Conservation (phyloP, 2,329 filamentous ascomycete species). For the Microthyrium microscopicum region DNA sequence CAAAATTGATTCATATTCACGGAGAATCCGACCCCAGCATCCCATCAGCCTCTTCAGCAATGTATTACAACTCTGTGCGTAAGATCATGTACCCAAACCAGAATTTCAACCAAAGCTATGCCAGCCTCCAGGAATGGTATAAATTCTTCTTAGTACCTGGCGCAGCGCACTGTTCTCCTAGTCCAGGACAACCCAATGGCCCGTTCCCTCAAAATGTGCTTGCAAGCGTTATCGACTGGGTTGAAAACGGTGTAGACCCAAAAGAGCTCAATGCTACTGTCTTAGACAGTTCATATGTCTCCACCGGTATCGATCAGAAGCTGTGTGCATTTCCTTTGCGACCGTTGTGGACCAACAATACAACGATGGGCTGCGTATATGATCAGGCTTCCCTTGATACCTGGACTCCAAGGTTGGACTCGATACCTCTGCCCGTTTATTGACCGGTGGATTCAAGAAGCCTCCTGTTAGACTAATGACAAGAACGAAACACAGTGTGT, state of each 20-base stretch:
- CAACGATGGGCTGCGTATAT: conserved; percentile 21
- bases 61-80: conserved; percentile 38
- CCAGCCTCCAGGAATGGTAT: conserved; percentile 35
- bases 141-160: conserved; percentile 38
- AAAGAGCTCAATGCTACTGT: conserved; percentile 26
- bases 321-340: conserved; percentile 28
- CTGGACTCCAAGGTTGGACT: too few species aligned
- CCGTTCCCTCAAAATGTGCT: conserved; percentile 29
- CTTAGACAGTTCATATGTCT: too few species aligned
- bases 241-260: conserved; percentile 31
- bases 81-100: conserved; percentile 30
- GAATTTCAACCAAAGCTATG: conserved; percentile 21
- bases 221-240: conserved; percentile 33
- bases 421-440: too few species aligned
- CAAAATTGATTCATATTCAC: conserved; percentile 42
- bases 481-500: too few species aligned
- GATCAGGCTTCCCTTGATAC: too few species aligned
- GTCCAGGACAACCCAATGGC: conserved; percentile 11
- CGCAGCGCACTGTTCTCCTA: conserved; percentile 34
- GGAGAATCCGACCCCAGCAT: conserved; percentile 38
- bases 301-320: too few species aligned
- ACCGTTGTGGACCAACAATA: conserved; percentile 23
- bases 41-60: conserved; percentile 36
- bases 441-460: too few species aligned
- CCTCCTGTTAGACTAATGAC: too few species aligned